Evolutionary conservation across 768 basidiomycete genomes (phyloP).

Genomic region (Amanita pallidorosea): DNA sequence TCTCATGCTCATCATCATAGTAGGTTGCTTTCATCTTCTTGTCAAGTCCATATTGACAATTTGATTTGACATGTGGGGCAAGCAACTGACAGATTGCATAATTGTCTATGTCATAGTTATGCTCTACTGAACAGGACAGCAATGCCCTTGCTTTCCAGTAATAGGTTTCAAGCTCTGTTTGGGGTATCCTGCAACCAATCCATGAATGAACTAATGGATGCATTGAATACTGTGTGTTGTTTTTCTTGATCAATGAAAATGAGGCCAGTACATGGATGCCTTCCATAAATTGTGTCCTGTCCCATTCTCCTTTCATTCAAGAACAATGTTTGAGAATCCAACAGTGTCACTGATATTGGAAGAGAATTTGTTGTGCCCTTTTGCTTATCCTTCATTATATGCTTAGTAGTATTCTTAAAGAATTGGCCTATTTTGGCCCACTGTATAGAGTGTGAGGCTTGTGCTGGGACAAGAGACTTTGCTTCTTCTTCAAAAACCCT

Average conservation of each 20-base stretch:
- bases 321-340: not conserved
- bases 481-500: conserved; percentile 8
- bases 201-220: conserved; percentile 9
- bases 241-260: conserved; percentile 5
- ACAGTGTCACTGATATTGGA: not conserved
- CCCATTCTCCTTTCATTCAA: conserved; percentile 4
- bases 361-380: not conserved
- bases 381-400: not conserved
- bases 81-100: no score
- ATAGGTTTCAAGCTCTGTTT: not conserved
- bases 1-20: no score
- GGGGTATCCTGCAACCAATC: not conserved
- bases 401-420: not conserved
- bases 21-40: no score
- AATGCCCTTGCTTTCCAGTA: not conserved
- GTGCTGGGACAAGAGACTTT: no score
- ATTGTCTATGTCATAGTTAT: no score
- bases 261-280: conserved; percentile 9
- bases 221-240: conserved; percentile 1
- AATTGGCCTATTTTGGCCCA: conserved; percentile 2
- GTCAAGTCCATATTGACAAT: no score
- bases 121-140: not conserved
- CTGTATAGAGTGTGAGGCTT: no score
- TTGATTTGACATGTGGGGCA: no score
- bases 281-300: conserved; percentile 6